Evolutionary conservation across 2,329 filamentous ascomycete genomes (phyloP), one percentile per base, ranked within the genome.

Genomic region (Colletotrichum musae): DNA sequence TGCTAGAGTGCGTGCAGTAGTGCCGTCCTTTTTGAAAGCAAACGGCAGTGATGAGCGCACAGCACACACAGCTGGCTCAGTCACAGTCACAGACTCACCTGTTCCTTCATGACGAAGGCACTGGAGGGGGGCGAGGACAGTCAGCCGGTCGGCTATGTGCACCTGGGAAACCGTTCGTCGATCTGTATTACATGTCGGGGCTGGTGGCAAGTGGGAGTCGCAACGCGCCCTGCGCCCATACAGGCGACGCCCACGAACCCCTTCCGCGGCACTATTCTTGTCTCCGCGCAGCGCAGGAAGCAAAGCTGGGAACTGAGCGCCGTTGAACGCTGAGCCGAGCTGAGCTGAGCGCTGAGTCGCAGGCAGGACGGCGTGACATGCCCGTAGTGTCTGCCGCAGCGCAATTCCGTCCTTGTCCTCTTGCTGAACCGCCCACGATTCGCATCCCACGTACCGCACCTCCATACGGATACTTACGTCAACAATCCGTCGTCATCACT

Each of bases 1-100:
- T 57, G 43, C 56, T 60, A 69, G 61, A 69, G 66, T 66, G 54
- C 66, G 65, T 66, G 66, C 66, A 69, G 66, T 69, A 65, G 62
- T 47, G 41, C 24, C 54, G 18, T 47, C 18, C 51, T 47, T 26
- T 60, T 43, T 16, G 50, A 39, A 50, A 45, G 60, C 58, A 68
- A 53, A 28, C 53, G 41, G 61, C 24, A 51, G 43, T 60, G 54
- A 69, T 66, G 56, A 32, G 28, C 61, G 48, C 41, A n/a, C 4
- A 61, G 24, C 21, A 32, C 28, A 32, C 28, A 9, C 28, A 13
- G 16, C 28, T 21, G 28, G 36, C 13, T 21, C 47, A 13, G 45
- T 48, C 52, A 18, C 50, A 43, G 26, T 32, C 47, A n/a, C 32
- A 36, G 32, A 32, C 28, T 41, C 47, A 21, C 39, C n/a, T 32